Percentiles rank a stretch among this genome's conserved stretches.
Conservation (phyloP, 2,329 filamentous ascomycete genomes). For the Colletotrichum sp. region DNA sequence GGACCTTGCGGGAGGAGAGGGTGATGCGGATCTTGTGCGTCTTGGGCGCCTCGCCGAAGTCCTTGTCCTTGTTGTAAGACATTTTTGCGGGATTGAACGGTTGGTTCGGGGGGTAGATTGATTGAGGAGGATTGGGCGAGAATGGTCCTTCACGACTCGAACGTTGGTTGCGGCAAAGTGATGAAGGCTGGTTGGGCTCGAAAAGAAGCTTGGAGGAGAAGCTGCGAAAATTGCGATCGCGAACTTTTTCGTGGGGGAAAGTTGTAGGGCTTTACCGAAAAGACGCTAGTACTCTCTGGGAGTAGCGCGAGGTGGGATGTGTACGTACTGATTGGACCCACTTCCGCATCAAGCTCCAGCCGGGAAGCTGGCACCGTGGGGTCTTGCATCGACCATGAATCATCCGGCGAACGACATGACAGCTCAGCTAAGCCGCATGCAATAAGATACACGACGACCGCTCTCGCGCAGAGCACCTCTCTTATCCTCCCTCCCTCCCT, state of each 20-base stretch:
- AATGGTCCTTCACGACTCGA: slow-evolving; percentile 82
- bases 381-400: slow-evolving; percentile 33
- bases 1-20: slow-evolving; percentile 85
- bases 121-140: slow-evolving; percentile 8
- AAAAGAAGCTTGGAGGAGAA: slow-evolving; percentile 11
- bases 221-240: slow-evolving; percentile 4
- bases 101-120: neutral
- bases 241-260: slow-evolving; percentile 24
- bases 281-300: fast-evolving
- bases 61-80: slow-evolving; percentile 98
- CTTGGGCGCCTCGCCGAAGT: slow-evolving; percentile 90
- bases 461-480: neutral
- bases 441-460: neutral
- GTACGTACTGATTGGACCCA: neutral
- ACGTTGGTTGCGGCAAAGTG: slow-evolving; percentile 80
- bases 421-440: neutral
- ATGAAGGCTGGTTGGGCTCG: slow-evolving; percentile 59
- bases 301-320: neutral
- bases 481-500: neutral
- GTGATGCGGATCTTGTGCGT: slow-evolving; percentile 95
- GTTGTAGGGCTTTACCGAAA: slow-evolving; percentile 22
- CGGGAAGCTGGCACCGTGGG: neutral
- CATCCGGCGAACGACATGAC: slow-evolving; percentile 36
- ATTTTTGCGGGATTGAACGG: slow-evolving; percentile 50
- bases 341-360: slow-evolving; percentile 2